phyloP scores from a whole-genome alignment of 1,139 yeast species.

The Lodderomyces parapsilosis region DNA sequence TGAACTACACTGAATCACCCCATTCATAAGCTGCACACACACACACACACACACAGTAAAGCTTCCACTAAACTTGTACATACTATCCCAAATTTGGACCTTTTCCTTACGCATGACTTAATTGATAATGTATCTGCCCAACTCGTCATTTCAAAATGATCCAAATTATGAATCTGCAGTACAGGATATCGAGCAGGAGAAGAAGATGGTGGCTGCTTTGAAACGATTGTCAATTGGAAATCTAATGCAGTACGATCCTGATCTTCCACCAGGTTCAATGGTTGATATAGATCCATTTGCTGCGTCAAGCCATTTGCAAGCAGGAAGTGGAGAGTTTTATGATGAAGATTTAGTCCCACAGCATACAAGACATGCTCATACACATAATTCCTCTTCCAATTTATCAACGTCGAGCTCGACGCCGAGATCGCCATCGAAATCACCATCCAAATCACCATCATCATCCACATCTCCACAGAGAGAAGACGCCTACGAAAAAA shows the following conservation, averaged over 20 bases:
- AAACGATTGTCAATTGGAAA: conserved; percentile 54
- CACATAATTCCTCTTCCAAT: not conserved
- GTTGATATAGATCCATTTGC: conserved; percentile 30
- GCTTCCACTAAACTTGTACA: conserved; percentile 1
- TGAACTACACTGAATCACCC: not conserved
- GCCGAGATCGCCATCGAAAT: not conserved
- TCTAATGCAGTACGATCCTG: conserved; percentile 55
- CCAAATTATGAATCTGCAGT: conserved; percentile 40
- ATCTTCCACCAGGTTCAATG: conserved; percentile 37
- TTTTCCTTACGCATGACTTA: not conserved
- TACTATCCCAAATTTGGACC: not conserved
- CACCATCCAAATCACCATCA: conserved; percentile 9
- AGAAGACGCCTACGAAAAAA: not conserved
- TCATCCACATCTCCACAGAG: conserved; percentile 8
- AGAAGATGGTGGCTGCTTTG: conserved; percentile 57
- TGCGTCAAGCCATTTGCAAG: not conserved
- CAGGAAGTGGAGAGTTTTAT: conserved; percentile 4
- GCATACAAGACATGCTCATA: not conserved
- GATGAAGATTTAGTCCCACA: conserved; percentile 13
- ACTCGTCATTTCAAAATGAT: conserved; percentile 13
- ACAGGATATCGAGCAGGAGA: conserved; percentile 53
- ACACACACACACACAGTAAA: not conserved
- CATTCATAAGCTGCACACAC: too few relatives aligned
- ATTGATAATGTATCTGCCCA: conserved; percentile 9
- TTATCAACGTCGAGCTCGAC: not conserved